These are phyloP conservation scores for Artomyces pyxidatus DNA, from an alignment of 768 basidiomycete genomes.

Conservation along the genomic window DNA sequence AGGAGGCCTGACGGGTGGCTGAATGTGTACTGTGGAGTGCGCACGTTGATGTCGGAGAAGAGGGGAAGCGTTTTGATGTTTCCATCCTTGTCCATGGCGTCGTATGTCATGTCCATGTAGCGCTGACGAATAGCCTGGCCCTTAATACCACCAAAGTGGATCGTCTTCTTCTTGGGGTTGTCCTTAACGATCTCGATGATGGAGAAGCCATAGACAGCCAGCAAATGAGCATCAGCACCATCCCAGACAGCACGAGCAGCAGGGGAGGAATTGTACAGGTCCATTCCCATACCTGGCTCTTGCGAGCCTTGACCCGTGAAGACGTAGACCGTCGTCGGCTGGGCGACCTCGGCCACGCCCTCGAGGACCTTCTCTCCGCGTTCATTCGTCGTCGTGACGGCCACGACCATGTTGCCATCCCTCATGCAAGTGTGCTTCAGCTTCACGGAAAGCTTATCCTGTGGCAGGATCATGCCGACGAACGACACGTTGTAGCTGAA, in stretches of 20 bases:
- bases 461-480: conserved; percentile 94
- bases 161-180: conserved; percentile 95
- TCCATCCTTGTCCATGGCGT: conserved; percentile 93
- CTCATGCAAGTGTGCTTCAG: conserved; percentile 89
- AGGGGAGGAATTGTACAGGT: conserved; percentile 86
- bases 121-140: conserved; percentile 96
- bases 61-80: conserved; percentile 93
- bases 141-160: conserved; percentile 99
- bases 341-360: conserved; percentile 88
- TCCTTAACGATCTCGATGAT: conserved; percentile 98
- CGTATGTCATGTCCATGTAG: conserved; percentile 99
- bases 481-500: conserved; percentile 87
- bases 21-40: conserved; percentile 97
- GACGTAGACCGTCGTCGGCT: conserved; percentile 89
- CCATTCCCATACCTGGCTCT: conserved; percentile 99
- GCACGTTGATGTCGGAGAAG: conserved; percentile 90
- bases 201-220: conserved; percentile 95
- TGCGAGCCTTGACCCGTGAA: conserved; percentile 99
- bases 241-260: conserved; percentile 98
- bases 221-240: conserved; percentile 86
- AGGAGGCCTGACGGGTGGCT: conserved; percentile 91
- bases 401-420: conserved; percentile 87
- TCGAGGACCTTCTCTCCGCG: conserved; percentile 87
- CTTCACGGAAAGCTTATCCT: conserved; percentile 78
- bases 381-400: conserved; percentile 77